phyloP scores from a whole-genome alignment of 805 yeast genomes.

The Isabelozyma heimii region DNA sequence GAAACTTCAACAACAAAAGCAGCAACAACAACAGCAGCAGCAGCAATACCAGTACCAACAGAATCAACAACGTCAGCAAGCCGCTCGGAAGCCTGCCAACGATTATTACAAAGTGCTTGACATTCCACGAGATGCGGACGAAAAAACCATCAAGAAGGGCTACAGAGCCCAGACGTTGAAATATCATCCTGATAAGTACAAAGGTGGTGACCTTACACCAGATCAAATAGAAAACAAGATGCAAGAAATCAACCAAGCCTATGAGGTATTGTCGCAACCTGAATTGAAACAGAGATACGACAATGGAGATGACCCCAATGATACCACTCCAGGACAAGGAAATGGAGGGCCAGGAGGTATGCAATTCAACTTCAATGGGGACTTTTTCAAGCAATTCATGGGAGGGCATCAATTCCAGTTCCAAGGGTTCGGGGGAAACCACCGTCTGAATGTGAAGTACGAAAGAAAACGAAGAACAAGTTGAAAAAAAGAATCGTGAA shows the following conservation, averaged over 20 bases:
- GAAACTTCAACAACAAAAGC: constrained; percentile 27
- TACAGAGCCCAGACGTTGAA: constrained; percentile 74
- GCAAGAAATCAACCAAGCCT: constrained; percentile 92
- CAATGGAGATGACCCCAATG: constrained; percentile 53
- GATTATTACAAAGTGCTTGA: constrained; percentile 83
- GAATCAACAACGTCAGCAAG: constrained; percentile 38
- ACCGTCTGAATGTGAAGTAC: constrained; percentile 10
- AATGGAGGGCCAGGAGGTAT: constrained; percentile 9
- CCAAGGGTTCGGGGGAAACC: constrained; percentile 8
- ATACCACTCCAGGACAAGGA: constrained; percentile 14
- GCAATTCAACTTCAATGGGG: constrained; percentile 10
- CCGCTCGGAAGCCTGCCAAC: constrained; percentile 39
- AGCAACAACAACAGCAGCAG: constrained; percentile 40
- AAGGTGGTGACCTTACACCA: constrained; percentile 57
- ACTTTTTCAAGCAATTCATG: constrained; percentile 15
- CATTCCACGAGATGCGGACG: constrained; percentile 63
- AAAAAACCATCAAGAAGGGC: constrained; percentile 73
- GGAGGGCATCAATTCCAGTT: constrained; percentile 11
- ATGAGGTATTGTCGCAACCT: constrained; percentile 74
- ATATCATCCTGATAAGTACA: constrained; percentile 91
- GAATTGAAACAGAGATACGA: constrained; percentile 68
- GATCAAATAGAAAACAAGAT: constrained; percentile 77
- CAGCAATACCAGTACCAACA: constrained; percentile 48
- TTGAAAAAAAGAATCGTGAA: too few species aligned
- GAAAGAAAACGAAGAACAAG: constrained; percentile 12